Evolutionary conservation across 257 asterid species (phyloP), one percentile per base, ranked within the genome.

Genomic region (Forsythia viridissima): DNA sequence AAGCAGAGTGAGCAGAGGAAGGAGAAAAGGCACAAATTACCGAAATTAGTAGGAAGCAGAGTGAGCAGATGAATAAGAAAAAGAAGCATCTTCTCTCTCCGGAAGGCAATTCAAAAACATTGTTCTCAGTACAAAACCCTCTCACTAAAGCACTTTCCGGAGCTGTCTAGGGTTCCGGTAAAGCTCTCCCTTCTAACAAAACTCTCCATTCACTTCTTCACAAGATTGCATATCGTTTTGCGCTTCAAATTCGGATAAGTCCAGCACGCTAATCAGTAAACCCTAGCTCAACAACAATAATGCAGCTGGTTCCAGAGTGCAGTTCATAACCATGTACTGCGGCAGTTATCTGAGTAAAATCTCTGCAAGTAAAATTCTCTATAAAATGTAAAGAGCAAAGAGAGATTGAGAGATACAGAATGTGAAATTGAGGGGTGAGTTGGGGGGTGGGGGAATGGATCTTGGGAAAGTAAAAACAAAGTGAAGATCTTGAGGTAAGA

Each of bases 71-170:
- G 88, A 72, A 92, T 90, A 85, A 93, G 88, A 82, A 76, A 82
- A 72, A 80, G 84, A 82, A 88, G 90, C 96, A 91, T 93, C 91
- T 87, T 86, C 91, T 87, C 86, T 90, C 87, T 88, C 87, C 76
- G 82, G 65, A 77, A 51, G 77, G 84, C 83, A 85, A 80, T 83
- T 81, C 86, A 82, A 80, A 66, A 81, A 81, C 94, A 88, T 85
- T 90, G 80, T 91, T 78, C 79, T 85, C 90, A 86, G 71, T 83
- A 86, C 71, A 81, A 82, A 80, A 80, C 52, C 70, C 71, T 69
- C 71, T 77, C 76, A 57, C 83, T 30, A 36, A 30, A 72, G 74
- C 84, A 82, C 84, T 79, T 70, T 72, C 86, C 87, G 34, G 34
- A 30, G 34, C 34, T 30, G 34, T 30, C 34, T 30, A 30, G 34